These are phyloP conservation scores for Comarum palustre DNA, from an alignment of 306 rosid species.

Conservation along the genomic window DNA sequence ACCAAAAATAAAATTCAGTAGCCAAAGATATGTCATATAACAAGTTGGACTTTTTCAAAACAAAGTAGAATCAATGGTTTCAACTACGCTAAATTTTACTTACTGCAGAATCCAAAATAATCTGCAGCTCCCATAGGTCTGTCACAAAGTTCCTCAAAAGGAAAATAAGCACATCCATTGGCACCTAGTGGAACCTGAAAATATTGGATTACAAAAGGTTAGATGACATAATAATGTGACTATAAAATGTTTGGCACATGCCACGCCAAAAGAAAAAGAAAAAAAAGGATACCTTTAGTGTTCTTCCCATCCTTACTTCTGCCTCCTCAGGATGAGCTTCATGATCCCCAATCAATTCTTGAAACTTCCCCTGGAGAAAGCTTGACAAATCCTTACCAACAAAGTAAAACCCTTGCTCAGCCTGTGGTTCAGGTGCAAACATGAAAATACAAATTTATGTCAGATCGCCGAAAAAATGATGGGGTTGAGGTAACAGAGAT, in stretches of 20 bases:
- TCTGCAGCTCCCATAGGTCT: slow-evolving; percentile 94
- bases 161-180: slow-evolving; percentile 80
- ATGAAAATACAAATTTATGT: slow-evolving; percentile 16
- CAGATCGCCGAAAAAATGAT: neutral
- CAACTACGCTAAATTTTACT: slow-evolving; percentile 32
- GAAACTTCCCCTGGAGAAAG: slow-evolving; percentile 62
- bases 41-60: neutral
- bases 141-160: slow-evolving; percentile 88
- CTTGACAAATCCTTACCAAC: slow-evolving; percentile 59
- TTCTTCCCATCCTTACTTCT: slow-evolving; percentile 94
- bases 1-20: neutral
- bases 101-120: slow-evolving; percentile 91
- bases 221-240: slow-evolving; percentile 15
- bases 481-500: neutral
- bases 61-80: neutral
- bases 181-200: slow-evolving; percentile 80
- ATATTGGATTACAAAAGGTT: slow-evolving; percentile 14
- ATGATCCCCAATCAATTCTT: slow-evolving; percentile 58
- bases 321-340: slow-evolving; percentile 66
- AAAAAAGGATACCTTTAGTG: slow-evolving; percentile 44
- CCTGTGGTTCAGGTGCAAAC: slow-evolving; percentile 49
- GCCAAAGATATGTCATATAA: neutral
- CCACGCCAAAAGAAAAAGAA: slow-evolving; percentile 1
- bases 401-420: slow-evolving; percentile 79
- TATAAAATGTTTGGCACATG: slow-evolving; percentile 3